A percentile compares a stretch with the other conserved stretches of the same genome.
phyloP scores from a whole-genome alignment of 371 early-diverging fungal genomes.

The Rhizopus delemar region DNA sequence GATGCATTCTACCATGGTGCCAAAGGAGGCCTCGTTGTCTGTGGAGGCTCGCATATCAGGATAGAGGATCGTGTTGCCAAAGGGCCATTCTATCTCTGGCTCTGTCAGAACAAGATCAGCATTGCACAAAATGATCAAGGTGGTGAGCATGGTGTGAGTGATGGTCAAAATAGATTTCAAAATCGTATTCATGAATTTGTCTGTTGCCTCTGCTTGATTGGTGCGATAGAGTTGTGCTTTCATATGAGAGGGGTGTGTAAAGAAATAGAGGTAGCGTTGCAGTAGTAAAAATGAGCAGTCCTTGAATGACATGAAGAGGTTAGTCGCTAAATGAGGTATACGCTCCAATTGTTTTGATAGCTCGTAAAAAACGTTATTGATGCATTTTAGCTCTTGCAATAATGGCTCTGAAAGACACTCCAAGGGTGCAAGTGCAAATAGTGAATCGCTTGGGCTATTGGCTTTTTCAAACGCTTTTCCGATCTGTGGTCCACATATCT shows the following conservation, averaged over 20 bases:
- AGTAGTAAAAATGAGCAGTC: constrained; percentile 36
- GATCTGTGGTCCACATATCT: constrained; percentile 43
- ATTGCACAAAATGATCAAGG: constrained; percentile 28
- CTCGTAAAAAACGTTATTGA: constrained; percentile 39
- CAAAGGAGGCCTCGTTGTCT: constrained; percentile 31
- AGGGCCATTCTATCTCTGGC: constrained; percentile 33
- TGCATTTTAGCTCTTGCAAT: constrained; percentile 41
- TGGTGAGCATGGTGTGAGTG: constrained; percentile 19
- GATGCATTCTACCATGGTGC: constrained; percentile 35
- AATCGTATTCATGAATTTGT: constrained; percentile 16
- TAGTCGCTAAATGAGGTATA: constrained; percentile 23
- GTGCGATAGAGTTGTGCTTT: constrained; percentile 47
- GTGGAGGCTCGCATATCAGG: constrained; percentile 26
- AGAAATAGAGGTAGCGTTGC: constrained; percentile 45
- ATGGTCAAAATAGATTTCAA: constrained; percentile 8
- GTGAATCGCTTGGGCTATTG: constrained; percentile 27
- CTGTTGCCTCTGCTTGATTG: constrained; percentile 29
- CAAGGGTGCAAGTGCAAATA: constrained; percentile 31
- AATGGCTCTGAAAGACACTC: constrained; percentile 40
- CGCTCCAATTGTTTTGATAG: constrained; percentile 27
- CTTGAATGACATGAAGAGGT: constrained; percentile 37
- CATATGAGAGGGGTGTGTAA: constrained; percentile 46
- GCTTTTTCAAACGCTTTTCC: constrained; percentile 36
- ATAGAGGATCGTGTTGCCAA: constrained; percentile 36
- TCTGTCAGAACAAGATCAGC: constrained; percentile 23